A percentile compares a stretch with the other conserved stretches of the same genome.
phyloP scores from a whole-genome alignment of 352 stramenopile genomes.

The Hyaloperonospora brassicae region DNA sequence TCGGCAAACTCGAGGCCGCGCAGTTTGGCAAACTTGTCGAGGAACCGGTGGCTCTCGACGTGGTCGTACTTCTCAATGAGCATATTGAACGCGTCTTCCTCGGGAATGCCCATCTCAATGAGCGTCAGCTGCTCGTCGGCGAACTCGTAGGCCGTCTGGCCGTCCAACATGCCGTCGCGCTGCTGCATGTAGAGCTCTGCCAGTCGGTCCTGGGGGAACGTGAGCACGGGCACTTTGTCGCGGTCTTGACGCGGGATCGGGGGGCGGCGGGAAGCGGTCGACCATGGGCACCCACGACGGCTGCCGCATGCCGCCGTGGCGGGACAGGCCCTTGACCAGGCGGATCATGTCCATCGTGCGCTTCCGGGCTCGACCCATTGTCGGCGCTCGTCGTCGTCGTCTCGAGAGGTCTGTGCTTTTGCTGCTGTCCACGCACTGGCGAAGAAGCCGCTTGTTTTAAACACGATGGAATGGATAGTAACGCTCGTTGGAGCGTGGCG shows the following conservation, averaged over 20 bases:
- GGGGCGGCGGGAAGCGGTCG: slow-evolving; percentile 60
- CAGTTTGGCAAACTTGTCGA: slow-evolving; percentile 77
- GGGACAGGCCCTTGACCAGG: slow-evolving; percentile 66
- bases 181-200: slow-evolving; percentile 77
- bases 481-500: too few species aligned
- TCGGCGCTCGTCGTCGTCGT: slow-evolving; percentile 1
- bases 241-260: slow-evolving; percentile 64
- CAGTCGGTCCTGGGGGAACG: slow-evolving; percentile 79
- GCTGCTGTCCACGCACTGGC: too few species aligned
- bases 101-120: slow-evolving; percentile 72
- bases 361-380: slow-evolving; percentile 74
- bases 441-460: too few species aligned
- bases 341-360: slow-evolving; percentile 70
- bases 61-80: slow-evolving; percentile 80
- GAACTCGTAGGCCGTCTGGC: slow-evolving; percentile 81
- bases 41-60: slow-evolving; percentile 70
- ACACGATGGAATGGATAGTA: too few species aligned
- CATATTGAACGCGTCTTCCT: slow-evolving; percentile 75
- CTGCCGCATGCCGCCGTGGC: slow-evolving; percentile 69
- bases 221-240: slow-evolving; percentile 69
- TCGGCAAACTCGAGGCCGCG: slow-evolving; percentile 71
- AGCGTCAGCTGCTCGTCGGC: slow-evolving; percentile 80
- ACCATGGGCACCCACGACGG: slow-evolving; percentile 67
- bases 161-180: slow-evolving; percentile 56
- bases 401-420: too few species aligned